A percentile compares a stretch with the other conserved stretches of the same genome.
phyloP scores from a whole-genome alignment of 352 stramenopile species.

The Globisporangium acanthophoron region DNA sequence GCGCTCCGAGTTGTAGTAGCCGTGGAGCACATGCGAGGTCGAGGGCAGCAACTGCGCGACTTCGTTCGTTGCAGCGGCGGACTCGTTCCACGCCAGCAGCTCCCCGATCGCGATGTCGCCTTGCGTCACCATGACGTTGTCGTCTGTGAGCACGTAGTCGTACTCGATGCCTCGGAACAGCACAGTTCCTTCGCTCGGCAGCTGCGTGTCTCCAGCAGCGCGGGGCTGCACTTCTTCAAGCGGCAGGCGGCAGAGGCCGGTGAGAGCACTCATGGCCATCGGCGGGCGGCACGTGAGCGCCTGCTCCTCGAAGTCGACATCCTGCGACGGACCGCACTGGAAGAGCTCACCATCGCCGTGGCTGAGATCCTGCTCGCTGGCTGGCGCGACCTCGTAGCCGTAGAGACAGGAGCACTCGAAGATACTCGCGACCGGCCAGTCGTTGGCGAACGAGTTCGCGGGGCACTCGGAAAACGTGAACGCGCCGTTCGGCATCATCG shows the following conservation, averaged over 20 bases:
- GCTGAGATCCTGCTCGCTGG: conserved; percentile 22
- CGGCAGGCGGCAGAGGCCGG: conserved; percentile 52
- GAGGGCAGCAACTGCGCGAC: conserved; percentile 3
- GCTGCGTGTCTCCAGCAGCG: conserved; percentile 1
- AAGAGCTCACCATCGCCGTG: conserved; percentile 34
- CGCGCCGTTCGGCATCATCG: conserved; percentile 9
- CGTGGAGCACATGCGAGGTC: conserved; percentile 38
- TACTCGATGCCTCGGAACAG: conserved; percentile 80
- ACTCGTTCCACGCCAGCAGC: conserved; percentile 29
- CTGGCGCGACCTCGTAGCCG: conserved; percentile 31
- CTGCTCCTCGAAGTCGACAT: conserved; percentile 32
- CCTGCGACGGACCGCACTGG: conserved; percentile 21
- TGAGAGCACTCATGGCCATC: conserved; percentile 35
- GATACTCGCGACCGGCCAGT: conserved; percentile 32
- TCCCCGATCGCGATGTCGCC: conserved; percentile 72
- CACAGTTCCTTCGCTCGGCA: conserved; percentile 23
- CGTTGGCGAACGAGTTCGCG: conserved; percentile 35
- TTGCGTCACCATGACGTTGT: conserved; percentile 73
- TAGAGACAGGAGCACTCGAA: conserved; percentile 44
- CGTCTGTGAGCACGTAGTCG: conserved; percentile 70
- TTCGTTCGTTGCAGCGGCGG: conserved; percentile 4
- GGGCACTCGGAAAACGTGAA: conserved; percentile 41
- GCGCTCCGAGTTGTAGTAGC: conserved; percentile 76
- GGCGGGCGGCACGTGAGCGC: conserved; percentile 33
- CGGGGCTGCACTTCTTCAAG: conserved; percentile 43